Percentiles rank a stretch among this genome's conserved stretches.
Evolutionary conservation across 2,329 filamentous ascomycete genomes (phyloP).

Genomic region (Helotiales sp.): DNA sequence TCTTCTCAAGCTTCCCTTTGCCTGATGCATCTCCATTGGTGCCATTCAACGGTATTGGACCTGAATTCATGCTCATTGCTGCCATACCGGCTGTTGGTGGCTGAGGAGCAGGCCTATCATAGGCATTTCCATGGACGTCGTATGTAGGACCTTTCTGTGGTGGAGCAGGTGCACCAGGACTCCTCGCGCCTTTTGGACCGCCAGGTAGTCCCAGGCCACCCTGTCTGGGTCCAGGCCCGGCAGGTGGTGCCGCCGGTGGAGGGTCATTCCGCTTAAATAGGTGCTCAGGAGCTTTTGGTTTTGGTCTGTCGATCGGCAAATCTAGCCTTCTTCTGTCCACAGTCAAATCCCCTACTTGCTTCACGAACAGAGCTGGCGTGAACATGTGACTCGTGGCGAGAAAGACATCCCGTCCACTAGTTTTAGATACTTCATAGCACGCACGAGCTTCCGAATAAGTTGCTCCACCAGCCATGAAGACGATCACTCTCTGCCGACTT

Average conservation of each 20-base stretch:
- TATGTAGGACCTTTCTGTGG: constrained; percentile 24
- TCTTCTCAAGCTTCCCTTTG: constrained; percentile 46
- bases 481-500: constrained; percentile 84
- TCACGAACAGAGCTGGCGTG: constrained; percentile 77
- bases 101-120: constrained; percentile 24
- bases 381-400: constrained; percentile 92
- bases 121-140: constrained; percentile 10
- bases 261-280: constrained; percentile 73
- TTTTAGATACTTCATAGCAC: constrained; percentile 82
- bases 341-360: constrained; percentile 79
- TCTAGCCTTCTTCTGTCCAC: constrained; percentile 73
- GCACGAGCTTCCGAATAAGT: constrained; percentile 87
- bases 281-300: constrained; percentile 80
- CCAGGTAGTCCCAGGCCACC: constrained; percentile 16
- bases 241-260: constrained; percentile 43
- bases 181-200: constrained; percentile 28
- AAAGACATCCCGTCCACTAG: constrained; percentile 78
- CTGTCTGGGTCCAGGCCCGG: constrained; percentile 16
- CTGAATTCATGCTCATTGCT: constrained; percentile 28
- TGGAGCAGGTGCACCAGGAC: constrained; percentile 27
- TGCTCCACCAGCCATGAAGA: constrained; percentile 94
- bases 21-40: constrained; percentile 28
- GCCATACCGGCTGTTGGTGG: constrained; percentile 32
- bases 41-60: constrained; percentile 30
- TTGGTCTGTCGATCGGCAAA: constrained; percentile 77